A percentile compares a stretch with the other conserved stretches of the same genome.
Conservation (phyloP, 176 grass and related monocot species). For the Paspalum notatum region DNA sequence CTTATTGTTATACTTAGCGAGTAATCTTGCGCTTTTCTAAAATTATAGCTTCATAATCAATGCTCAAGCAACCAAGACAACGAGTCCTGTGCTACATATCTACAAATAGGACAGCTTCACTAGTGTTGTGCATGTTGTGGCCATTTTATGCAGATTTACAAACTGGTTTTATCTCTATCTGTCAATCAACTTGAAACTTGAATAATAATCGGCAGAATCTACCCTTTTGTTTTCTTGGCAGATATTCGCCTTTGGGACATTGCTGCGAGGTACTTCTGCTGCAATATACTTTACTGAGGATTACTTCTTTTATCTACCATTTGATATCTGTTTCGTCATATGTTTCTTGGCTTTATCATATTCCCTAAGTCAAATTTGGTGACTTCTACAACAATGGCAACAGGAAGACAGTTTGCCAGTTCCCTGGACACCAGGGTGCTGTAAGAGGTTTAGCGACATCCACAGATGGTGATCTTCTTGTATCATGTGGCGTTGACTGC, state of each 20-base stretch:
- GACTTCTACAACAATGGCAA: slow-evolving; percentile 42
- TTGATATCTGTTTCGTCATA: background rate
- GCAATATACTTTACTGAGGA: background rate
- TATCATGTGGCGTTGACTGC: slow-evolving; percentile 92
- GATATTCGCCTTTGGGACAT: slow-evolving; percentile 97
- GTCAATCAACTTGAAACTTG: slow-evolving; percentile 28
- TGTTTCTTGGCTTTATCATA: background rate
- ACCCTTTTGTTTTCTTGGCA: slow-evolving; percentile 47
- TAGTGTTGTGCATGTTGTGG: background rate
- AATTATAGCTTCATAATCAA: background rate
- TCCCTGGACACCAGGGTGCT: slow-evolving; percentile 88
- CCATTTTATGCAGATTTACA: slow-evolving; percentile 5
- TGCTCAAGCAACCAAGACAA: background rate
- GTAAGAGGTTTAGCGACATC: slow-evolving; percentile 85
- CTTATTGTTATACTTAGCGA: background rate
- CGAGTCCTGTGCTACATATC: background rate
- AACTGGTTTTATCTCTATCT: slow-evolving; percentile 5
- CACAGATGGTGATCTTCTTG: slow-evolving; percentile 81
- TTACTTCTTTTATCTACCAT: background rate
- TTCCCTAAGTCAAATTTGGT: slow-evolving; percentile 13
- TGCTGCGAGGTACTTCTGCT: slow-evolving; percentile 67
- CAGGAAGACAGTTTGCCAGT: slow-evolving; percentile 89
- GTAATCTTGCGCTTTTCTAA: background rate
- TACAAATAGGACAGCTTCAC: background rate
- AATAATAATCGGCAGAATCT: slow-evolving; percentile 11